Evolutionary conservation across 2,329 filamentous ascomycete species (phyloP), one percentile per base, ranked within the genome.

Genomic region (Aspergillus neotritici): DNA sequence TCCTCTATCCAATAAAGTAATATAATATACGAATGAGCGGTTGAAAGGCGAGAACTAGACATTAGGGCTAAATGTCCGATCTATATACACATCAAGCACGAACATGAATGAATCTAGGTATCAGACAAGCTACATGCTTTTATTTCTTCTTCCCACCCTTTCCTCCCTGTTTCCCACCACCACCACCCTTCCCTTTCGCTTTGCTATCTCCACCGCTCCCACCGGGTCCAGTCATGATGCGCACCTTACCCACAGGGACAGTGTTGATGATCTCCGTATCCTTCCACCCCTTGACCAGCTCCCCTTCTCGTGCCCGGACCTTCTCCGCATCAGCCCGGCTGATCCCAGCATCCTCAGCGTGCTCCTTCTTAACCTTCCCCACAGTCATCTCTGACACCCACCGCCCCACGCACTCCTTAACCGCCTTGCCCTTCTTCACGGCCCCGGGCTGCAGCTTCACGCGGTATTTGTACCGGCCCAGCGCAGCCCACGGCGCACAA

Each of bases 401-500:
- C 47, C 79, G 78, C 37, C 83, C 81, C n/a, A 97, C 67, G 28
- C 97, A 84, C 66, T 97, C 91, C 63, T 87, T 87, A 37, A 95
- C 82, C 0, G 89, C 90, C 64, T 96, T 97, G 8, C 93, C 91
- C 70, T 95, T 95, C 75, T 97, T 98, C 51, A 84, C 77, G 0
- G 82, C 69, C 0, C 93, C 93, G 0, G 93, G 93, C 67, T 97
- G 93, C 56, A 98, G 67, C 72, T 98, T 98, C 41, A 83, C 87
- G 67, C 94, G 94, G 73, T 96, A 97, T 68, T 96, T 96, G 68
- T 85, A 86, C 43, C 78, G 79, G 2, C 68, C 68, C 42, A 83
- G 63, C 0, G 80, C 75, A n/a, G 72, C 69, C 80, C 80, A 83
- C 1, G 80, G 80, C 8, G 80, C 80, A 42, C 78, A 81, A 5